phyloP scores from a whole-genome alignment of 2,329 filamentous ascomycete species.

The Sporothrix inflata region DNA sequence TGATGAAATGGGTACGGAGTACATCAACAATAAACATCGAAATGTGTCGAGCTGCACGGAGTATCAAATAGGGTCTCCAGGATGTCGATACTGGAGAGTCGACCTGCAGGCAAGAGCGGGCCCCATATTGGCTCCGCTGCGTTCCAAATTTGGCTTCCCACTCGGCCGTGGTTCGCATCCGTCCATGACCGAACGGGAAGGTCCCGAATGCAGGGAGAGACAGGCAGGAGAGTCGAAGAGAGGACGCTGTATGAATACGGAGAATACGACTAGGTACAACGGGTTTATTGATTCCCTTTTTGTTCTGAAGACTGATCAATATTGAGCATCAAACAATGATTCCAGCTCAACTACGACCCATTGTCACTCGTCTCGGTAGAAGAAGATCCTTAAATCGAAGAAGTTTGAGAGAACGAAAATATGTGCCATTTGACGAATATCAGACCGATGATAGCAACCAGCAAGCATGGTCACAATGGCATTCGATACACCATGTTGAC shows the following conservation, averaged over 20 bases:
- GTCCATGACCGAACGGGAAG: slow-evolving; percentile 8
- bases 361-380: no score
- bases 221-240: neutral
- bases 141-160: neutral
- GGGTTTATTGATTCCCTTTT: neutral
- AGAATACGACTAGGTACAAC: neutral
- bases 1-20: neutral
- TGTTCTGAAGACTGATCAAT: neutral
- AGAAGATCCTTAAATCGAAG: no score
- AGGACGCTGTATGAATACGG: neutral
- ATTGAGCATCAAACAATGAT: neutral
- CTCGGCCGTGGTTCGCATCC: slow-evolving; percentile 15
- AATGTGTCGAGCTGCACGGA: no score
- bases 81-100: neutral
- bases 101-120: neutral
- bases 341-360: neutral
- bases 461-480: no score
- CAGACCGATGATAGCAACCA: no score
- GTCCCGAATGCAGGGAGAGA: neutral
- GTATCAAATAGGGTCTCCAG: neutral
- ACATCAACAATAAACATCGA: neutral
- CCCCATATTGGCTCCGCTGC: neutral
- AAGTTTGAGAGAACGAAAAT: neutral
- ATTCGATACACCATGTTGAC: no score
- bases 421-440: no score